Evolutionary conservation across 768 basidiomycete genomes (phyloP).

Genomic region (Trametes cubensis): DNA sequence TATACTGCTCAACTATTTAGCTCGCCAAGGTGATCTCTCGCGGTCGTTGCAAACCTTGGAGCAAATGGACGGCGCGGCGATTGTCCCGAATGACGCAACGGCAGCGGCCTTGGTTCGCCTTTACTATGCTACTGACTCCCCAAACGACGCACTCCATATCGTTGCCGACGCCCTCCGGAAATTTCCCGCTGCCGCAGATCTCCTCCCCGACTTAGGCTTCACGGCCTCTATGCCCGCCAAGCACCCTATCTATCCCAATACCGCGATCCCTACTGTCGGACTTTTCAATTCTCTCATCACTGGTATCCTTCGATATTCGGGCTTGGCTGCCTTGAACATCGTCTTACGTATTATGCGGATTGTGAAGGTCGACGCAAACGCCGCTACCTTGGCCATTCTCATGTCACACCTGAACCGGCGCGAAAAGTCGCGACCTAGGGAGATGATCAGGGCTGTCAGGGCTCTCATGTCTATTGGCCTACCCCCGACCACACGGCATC

Average conservation of each 20-base stretch:
- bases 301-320: conserved; percentile 50
- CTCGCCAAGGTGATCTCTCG: conserved; percentile 45
- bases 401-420: conserved; percentile 51
- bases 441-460: conserved; percentile 52
- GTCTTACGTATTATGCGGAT: conserved; percentile 60
- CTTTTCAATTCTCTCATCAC: conserved; percentile 66
- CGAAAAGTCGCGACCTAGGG: conserved; percentile 47
- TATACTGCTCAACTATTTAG: conserved; percentile 61
- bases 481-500: conserved; percentile 55
- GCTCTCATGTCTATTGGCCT: conserved; percentile 45
- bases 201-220: conserved; percentile 30
- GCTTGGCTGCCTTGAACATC: conserved; percentile 48
- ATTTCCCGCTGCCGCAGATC: conserved; percentile 25
- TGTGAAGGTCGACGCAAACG: conserved; percentile 53
- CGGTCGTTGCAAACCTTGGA: conserved; percentile 50
- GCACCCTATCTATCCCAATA: conserved; percentile 20
- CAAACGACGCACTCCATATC: conserved; percentile 54
- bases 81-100: conserved; percentile 49
- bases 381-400: conserved; percentile 57
- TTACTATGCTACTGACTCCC: conserved; percentile 51
- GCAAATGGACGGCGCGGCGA: conserved; percentile 46
- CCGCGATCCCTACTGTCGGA: conserved; percentile 35
- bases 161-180: conserved; percentile 37
- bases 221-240: conserved; percentile 25
- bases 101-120: conserved; percentile 59